phyloP scores from a whole-genome alignment of 2,329 filamentous ascomycete species.

The Talaromyces sp. region DNA sequence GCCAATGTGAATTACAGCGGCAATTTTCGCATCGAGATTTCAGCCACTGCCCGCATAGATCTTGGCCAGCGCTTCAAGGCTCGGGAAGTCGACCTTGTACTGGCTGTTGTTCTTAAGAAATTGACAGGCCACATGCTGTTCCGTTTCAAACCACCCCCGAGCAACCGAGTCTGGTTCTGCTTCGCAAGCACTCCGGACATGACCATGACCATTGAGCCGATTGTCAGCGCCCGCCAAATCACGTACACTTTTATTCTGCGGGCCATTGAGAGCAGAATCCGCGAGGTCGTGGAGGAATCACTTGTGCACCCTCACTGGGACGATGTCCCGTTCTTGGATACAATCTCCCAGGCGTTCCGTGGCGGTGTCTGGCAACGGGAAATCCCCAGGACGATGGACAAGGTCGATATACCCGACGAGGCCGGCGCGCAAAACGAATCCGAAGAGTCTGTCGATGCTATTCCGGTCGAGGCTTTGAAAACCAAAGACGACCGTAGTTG shows the following conservation, averaged over 20 bases:
- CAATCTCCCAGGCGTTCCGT: constrained; percentile 68
- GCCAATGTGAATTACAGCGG: constrained; percentile 85
- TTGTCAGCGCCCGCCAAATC: constrained; percentile 91
- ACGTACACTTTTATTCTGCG: constrained; percentile 88
- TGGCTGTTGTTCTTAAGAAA: constrained; percentile 79
- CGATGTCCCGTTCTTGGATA: constrained; percentile 85
- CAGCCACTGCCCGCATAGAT: constrained; percentile 88
- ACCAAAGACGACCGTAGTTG: constrained; percentile 29
- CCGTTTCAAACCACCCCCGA: constrained; percentile 89
- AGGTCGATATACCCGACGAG: constrained; percentile 34
- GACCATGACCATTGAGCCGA: constrained; percentile 89
- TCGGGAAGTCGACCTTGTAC: constrained; percentile 79
- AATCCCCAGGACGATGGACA: constrained; percentile 36
- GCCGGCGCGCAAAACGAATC: constrained; percentile 20
- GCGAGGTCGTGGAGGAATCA: constrained; percentile 89
- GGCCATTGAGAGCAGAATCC: constrained; percentile 90
- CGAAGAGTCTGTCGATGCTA: constrained; percentile 15
- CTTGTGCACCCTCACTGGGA: constrained; percentile 94
- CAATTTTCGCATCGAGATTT: constrained; percentile 82
- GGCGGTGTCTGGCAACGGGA: constrained; percentile 72
- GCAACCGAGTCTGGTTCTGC: constrained; percentile 92
- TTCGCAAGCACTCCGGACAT: constrained; percentile 93
- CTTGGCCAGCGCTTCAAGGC: constrained; percentile 83
- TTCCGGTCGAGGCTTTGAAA: constrained; percentile 24
- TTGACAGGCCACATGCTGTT: constrained; percentile 80